Evolutionary conservation across 2,329 filamentous ascomycete genomes (phyloP).

Genomic region (Fusarium begoniae): DNA sequence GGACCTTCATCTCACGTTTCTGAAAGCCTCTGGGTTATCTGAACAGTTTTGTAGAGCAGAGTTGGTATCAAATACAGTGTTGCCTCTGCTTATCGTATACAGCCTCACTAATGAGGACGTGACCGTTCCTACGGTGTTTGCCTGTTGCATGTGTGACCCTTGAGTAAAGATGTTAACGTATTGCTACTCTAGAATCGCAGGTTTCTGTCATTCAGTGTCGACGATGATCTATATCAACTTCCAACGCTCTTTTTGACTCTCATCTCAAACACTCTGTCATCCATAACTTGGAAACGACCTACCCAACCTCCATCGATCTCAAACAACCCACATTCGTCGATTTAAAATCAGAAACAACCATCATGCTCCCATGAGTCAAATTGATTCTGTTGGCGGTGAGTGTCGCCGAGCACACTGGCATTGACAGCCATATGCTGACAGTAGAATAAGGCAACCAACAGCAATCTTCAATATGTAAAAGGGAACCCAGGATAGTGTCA

Average conservation of each 20-base stretch:
- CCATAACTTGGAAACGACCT: neutral
- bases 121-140: neutral
- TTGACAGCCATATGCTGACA: neutral
- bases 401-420: neutral
- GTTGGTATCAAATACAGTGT: neutral
- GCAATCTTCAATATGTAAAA: neutral
- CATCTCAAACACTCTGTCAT: neutral
- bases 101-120: neutral
- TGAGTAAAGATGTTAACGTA: fast-evolving
- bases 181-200: neutral
- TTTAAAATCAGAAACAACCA: neutral
- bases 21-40: no score
- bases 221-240: neutral
- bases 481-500: conserved; percentile 30
- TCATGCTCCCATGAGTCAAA: neutral
- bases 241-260: neutral
- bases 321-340: neutral
- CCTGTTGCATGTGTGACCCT: neutral
- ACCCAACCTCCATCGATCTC: neutral
- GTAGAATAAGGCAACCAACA: neutral
- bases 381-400: neutral
- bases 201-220: neutral
- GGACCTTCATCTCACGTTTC: no score
- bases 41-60: no score
- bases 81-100: neutral